phyloP scores from a whole-genome alignment of 345 rosid species.

The Triadica sebifera region DNA sequence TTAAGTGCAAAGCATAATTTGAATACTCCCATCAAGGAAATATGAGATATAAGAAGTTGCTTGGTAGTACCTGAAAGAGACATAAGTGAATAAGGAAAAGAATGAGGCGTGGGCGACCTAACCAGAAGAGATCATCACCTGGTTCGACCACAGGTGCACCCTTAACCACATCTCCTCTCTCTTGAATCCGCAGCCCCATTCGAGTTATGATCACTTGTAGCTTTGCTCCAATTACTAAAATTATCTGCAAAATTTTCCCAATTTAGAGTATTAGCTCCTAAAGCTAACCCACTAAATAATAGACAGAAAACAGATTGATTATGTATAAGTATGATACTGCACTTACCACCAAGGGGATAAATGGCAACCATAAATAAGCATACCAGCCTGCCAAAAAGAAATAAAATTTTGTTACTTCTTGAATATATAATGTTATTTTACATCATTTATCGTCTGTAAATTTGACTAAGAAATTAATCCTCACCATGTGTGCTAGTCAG shows the following conservation, averaged over 20 bases:
- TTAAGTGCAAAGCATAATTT: not conserved
- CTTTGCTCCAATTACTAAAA: slow-evolving; percentile 73
- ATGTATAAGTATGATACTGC: not conserved
- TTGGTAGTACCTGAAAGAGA: slow-evolving; percentile 69
- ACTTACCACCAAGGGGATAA: slow-evolving; percentile 80
- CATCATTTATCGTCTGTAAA: not conserved
- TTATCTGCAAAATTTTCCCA: slow-evolving; percentile 42
- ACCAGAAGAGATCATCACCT: slow-evolving; percentile 94
- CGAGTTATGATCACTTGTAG: slow-evolving; percentile 81
- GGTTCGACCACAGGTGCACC: slow-evolving; percentile 94
- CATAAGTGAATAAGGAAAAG: slow-evolving; percentile 85
- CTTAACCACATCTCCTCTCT: slow-evolving; percentile 79
- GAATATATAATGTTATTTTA: not conserved
- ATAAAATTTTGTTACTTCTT: not conserved
- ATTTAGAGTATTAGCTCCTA: not conserved
- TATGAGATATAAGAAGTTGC: not conserved
- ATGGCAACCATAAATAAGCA: slow-evolving; percentile 78
- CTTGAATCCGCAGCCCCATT: slow-evolving; percentile 75
- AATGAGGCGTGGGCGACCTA: slow-evolving; percentile 73
- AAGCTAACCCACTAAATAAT: not conserved
- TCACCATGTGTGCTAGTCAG: slow-evolving; percentile 79
- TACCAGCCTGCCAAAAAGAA: slow-evolving; percentile 48
- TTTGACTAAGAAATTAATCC: slow-evolving; percentile 10
- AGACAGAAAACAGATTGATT: not conserved
- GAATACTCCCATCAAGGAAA: not conserved